Evolutionary conservation across 2,329 filamentous ascomycete genomes (phyloP), one percentile per base, ranked within the genome.

Genomic region (Penicillium sumatraense): DNA sequence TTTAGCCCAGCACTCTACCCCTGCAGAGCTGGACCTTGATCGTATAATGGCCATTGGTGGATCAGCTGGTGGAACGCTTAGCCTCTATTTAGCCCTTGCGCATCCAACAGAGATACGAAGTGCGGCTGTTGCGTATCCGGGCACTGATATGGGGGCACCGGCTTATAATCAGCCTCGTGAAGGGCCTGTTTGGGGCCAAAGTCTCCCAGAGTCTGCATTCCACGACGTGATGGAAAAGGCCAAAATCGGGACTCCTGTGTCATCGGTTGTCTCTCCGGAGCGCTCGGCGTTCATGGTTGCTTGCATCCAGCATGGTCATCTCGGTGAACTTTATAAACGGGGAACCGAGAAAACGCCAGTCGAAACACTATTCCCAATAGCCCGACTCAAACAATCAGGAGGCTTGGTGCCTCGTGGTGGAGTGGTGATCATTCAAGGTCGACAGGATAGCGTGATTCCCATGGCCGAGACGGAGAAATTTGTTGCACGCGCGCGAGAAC

Each of bases 401-500:
- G 54, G 59, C 5, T 53, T 47, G 26, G 38, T 75, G 6, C 71
- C 73, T 1, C 58, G 58, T 0, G 71, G 69, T 14, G 70, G 69
- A 0, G 62, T 71, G 27, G 67, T 61, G 46, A 57, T 77, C n/a
- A 31, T 74, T 14, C 74, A 76, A 42, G 73, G 73, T 2, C 54
- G 51, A 11, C 61, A 68, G 16, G 74, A 77, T 60, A 63, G 53
- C 18, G 44, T 71, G 3, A 68, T 76, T 13, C 67, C 70, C 6
- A 46, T 64, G 23, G 62, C 59, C 20, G 64, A 66, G 0, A 65
- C 61, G 41, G 59, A 68, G 52, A 61, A 52, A 23, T 75, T 76
- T 50, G 63, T 71, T 18, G 45, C 18, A 1, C 62, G 59, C 33
- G 63, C 65, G 5, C 57, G 55, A 9, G 49, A 67, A 36, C 61